Conservation (phyloP, 2,329 filamentous ascomycete species). For the Penicillium sp. region DNA sequence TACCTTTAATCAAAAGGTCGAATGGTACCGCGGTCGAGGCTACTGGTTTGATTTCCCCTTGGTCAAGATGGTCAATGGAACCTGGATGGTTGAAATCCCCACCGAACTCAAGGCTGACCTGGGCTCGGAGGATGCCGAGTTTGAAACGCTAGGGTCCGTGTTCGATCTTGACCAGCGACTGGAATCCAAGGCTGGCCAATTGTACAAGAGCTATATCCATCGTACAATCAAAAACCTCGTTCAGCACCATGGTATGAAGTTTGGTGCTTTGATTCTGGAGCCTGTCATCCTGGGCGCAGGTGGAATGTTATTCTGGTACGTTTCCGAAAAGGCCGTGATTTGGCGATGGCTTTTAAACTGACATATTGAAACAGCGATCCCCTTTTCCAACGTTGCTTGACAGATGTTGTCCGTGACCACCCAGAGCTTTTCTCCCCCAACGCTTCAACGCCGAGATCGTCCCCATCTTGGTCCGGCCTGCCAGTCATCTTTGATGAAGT, state of each 20-base stretch:
- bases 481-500: conserved; percentile 85
- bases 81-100: conserved; percentile 68
- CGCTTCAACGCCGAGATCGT: conserved; percentile 13
- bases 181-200: conserved; percentile 48
- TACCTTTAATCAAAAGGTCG: conserved; percentile 78
- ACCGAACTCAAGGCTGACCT: conserved; percentile 52
- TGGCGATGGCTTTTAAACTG: background rate
- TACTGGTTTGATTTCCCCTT: conserved; percentile 81
- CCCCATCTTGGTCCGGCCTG: conserved; percentile 68
- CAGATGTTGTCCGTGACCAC: conserved; percentile 66
- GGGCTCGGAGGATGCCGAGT: conserved; percentile 48
- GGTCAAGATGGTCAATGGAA: conserved; percentile 67
- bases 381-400: conserved; percentile 75
- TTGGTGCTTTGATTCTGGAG: conserved; percentile 79
- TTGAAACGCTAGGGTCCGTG: conserved; percentile 58
- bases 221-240: conserved; percentile 58
- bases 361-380: conserved; percentile 64
- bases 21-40: conserved; percentile 81
- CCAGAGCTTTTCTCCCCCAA: conserved; percentile 57
- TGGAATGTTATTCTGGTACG: conserved; percentile 79
- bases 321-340: conserved; percentile 9
- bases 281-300: conserved; percentile 80
- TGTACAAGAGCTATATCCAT: conserved; percentile 66
- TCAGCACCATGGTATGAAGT: conserved; percentile 62
- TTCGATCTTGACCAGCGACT: conserved; percentile 63